Evolutionary conservation across 2,329 filamentous ascomycete genomes (phyloP).

Genomic region (Thelonectria olida): DNA sequence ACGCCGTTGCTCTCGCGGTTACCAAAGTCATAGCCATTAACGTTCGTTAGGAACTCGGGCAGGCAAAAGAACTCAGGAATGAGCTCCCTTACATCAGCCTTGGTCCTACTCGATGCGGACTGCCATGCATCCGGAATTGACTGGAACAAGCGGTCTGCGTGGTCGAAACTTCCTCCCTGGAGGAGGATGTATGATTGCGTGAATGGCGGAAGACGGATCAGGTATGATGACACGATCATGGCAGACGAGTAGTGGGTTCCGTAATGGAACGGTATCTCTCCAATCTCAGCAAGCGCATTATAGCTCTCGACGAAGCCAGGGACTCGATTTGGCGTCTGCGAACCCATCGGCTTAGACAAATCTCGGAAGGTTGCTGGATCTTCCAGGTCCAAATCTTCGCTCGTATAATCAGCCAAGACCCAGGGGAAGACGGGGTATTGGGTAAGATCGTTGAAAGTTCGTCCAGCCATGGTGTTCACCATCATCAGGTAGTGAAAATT

Average conservation of each 20-base stretch:
- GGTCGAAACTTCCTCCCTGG: slow-evolving; percentile 96
- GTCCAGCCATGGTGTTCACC: slow-evolving; percentile 94
- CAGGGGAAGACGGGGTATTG: slow-evolving; percentile 99
- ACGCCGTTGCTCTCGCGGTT: slow-evolving; percentile 81
- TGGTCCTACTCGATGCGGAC: slow-evolving; percentile 88
- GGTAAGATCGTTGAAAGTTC: slow-evolving; percentile 97
- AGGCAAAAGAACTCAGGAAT: slow-evolving; percentile 98
- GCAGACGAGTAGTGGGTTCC: slow-evolving; percentile 98
- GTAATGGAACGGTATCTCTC: slow-evolving; percentile 93
- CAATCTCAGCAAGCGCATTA: slow-evolving; percentile 89
- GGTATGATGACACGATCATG: slow-evolving; percentile 97
- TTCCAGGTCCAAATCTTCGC: slow-evolving; percentile 86
- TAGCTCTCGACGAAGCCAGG: slow-evolving; percentile 86
- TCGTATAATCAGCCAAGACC: slow-evolving; percentile 95
- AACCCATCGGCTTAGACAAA: slow-evolving; percentile 95
- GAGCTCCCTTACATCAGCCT: slow-evolving; percentile 92
- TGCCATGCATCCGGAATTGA: slow-evolving; percentile 92
- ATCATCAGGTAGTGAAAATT: slow-evolving; percentile 99
- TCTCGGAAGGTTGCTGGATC: slow-evolving; percentile 90
- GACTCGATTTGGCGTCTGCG: slow-evolving; percentile 80
- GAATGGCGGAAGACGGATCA: slow-evolving; percentile 94
- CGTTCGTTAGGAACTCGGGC: slow-evolving; percentile 92
- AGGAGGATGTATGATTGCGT: slow-evolving; percentile 94
- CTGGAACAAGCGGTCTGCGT: slow-evolving; percentile 94
- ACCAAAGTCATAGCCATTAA: slow-evolving; percentile 95